Evolutionary conservation across 2,329 filamentous ascomycete species (phyloP), one percentile per base, ranked within the genome.

Genomic region (Chalaropsis ovoidea): DNA sequence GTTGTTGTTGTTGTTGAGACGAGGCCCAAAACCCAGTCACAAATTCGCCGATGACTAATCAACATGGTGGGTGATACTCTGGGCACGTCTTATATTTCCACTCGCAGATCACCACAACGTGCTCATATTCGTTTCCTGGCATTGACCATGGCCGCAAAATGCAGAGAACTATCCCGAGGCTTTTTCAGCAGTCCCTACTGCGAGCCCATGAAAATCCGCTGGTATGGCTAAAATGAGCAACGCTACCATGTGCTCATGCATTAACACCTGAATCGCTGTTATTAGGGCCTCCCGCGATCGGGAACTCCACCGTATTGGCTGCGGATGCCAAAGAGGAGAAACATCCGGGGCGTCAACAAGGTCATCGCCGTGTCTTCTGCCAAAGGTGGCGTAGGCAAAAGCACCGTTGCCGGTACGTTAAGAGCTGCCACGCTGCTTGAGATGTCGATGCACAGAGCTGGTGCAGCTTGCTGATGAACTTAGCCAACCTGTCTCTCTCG

Each of bases 301-400:
- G 91, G 87, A 41, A 78, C 77, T 1, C 76, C 77, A 3, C 77
- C 77, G 1, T 75, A 68, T n/a, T 79, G 77, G 76, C 85, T 89
- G 64, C 89, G 90, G 27, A 81, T 95, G 11, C 93, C 94, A 0
- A 83, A 90, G 70, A 86, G 88, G 71, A 84, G 90, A 69, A 86
- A 84, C 70, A 95, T 99, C 70, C 82, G 83, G 31, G 86, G 92
- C 73, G 93, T 99, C 27, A 83, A 85, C 69, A 96, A 95, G 74
- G 86, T 96, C n/a, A 84, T 99, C 67, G 91, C 92, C n/a, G 90
- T 99, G 15, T 96, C 91, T 3, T 97, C 92, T 1, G 94, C 94
- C 15, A 99, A 99, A 73, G 94, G 94, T 1, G 94, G 94, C n/a
- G 94, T 99, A 0, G 94, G 94, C 0, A 99, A 99, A 74, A 96